These are phyloP conservation scores for Keqinozyma sinolaborantium DNA, from an alignment of 1,139 yeast genomes.

Conservation along the genomic window DNA sequence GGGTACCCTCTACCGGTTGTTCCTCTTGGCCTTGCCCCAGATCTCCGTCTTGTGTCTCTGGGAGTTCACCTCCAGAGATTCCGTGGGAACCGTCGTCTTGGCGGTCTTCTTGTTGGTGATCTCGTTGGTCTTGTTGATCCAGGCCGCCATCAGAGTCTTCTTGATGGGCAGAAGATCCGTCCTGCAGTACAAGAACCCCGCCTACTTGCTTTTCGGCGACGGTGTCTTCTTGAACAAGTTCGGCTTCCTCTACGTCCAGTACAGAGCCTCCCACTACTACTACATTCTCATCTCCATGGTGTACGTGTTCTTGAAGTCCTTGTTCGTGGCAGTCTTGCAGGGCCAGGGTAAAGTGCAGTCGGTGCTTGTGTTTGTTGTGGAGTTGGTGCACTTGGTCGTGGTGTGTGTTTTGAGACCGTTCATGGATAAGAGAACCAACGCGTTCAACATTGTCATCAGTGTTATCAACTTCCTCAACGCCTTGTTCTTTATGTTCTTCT, in stretches of 20 bases:
- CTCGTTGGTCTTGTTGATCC: constrained; percentile 56
- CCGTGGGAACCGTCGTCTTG: constrained; percentile 76
- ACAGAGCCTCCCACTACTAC: constrained; percentile 82
- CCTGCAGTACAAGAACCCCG: constrained; percentile 81
- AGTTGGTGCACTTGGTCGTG: constrained; percentile 60
- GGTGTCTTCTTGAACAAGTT: constrained; percentile 75
- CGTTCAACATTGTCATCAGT: constrained; percentile 82
- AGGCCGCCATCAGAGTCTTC: constrained; percentile 73
- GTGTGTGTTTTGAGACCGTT: constrained; percentile 78
- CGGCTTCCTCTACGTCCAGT: constrained; percentile 92
- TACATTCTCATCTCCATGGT: constrained; percentile 64
- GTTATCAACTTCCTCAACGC: constrained; percentile 79
- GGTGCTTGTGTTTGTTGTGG: constrained; percentile 69
- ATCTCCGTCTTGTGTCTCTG: constrained; percentile 77
- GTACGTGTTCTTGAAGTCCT: constrained; percentile 70
- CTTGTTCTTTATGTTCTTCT: constrained; percentile 83
- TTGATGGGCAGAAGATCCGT: constrained; percentile 70
- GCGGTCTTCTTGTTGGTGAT: constrained; percentile 68
- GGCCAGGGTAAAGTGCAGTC: constrained; percentile 77
- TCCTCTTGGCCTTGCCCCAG: constrained; percentile 83
- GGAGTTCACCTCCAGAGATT: constrained; percentile 83
- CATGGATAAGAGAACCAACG: constrained; percentile 92
- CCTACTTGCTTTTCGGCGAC: constrained; percentile 86
- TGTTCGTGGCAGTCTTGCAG: constrained; percentile 87
- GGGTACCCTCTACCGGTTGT: constrained; percentile 83